Base-by-base conservation (phyloP, 1,139 yeast genomes). In the Debaryomyces udenii region DNA sequence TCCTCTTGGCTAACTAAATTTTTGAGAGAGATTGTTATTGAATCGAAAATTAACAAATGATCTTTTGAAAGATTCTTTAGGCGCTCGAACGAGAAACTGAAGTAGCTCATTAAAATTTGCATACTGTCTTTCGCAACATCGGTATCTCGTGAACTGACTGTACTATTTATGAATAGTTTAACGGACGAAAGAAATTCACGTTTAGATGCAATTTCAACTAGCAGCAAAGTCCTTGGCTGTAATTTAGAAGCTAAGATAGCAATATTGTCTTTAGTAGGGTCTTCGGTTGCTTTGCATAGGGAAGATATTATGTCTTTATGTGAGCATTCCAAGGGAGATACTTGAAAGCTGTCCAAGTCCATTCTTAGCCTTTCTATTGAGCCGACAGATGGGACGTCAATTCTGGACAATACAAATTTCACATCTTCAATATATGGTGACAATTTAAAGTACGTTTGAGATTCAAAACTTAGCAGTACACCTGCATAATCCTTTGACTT, bases 21-120 rank as follows among this genome's bases (percentile, higher is more conserved):
- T 38, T 53, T 57, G 4, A 55, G 38, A 27, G 49, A 52, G 2
- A 56, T 36, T 2, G 59, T 57, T 22, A 60, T 51, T 3, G 45
- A 46, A 38, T 64, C 69, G 20, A 64, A 48, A 4, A 62, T 37
- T 16, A 41, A 37, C 18, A 63, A 39, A 28, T 62, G 64, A 6
- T 43, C 32, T 14, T 47, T 52, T 22, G 55, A 48, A 4, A 61
- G 44, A 10, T 47, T 39, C 20, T 23, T 32, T 6, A 23, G 9
- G n/a, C 9, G 14, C 26, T 28, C 14, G 7, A 36, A 27, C 10
- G 37, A 28, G 31, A 30, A 27, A 6, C 27, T 22, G 14, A 29
- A 35, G 28, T 27, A 28, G 20, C 27, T 13, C 26, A 18, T 15
- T n/a, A 30, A 29, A 22, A 23, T 22, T 23, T 36, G 22, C 5